These are phyloP conservation scores for Aeminium ludgeri DNA, from an alignment of 495 filamentous ascomycete species.

Conservation along the genomic window DNA sequence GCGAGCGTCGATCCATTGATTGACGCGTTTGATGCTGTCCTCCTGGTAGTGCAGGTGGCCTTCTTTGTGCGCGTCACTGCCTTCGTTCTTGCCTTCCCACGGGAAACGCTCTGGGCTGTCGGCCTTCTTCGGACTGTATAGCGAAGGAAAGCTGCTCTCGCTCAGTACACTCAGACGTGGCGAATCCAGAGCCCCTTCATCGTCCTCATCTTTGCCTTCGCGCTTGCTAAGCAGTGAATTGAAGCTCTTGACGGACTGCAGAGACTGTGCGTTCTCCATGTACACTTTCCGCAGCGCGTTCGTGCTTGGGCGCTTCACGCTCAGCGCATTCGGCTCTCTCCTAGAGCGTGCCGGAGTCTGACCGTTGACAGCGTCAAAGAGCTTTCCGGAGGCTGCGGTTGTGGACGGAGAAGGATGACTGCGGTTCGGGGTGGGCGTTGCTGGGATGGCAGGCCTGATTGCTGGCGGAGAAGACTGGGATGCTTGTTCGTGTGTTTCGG, in stretches of 20 bases:
- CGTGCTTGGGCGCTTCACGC: constrained; percentile 15
- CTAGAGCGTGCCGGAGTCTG: constrained; percentile 6
- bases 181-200: constrained; percentile 9
- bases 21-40: constrained; percentile 16
- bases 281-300: constrained; percentile 15
- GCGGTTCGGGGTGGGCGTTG: background rate
- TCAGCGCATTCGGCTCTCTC: constrained; percentile 11
- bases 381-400: constrained; percentile 7
- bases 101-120: constrained; percentile 7
- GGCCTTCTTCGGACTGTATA: constrained; percentile 13
- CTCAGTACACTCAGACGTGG: constrained; percentile 16
- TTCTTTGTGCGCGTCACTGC: constrained; percentile 1
- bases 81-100: constrained; percentile 4
- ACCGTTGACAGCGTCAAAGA: constrained; percentile 4
- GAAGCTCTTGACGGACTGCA: constrained; percentile 17
- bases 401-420: constrained; percentile 1
- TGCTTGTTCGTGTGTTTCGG: constrained; percentile 12
- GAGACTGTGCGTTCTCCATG: constrained; percentile 9
- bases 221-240: constrained; percentile 14
- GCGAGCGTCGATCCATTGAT: constrained; percentile 14
- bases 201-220: constrained; percentile 9
- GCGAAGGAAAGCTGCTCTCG: constrained; percentile 16
- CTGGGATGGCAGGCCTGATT: background rate
- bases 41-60: constrained; percentile 1
- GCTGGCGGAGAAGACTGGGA: constrained; percentile 12